Evolutionary conservation across 768 basidiomycete genomes (phyloP).

Genomic region (Phylloporus sp.): DNA sequence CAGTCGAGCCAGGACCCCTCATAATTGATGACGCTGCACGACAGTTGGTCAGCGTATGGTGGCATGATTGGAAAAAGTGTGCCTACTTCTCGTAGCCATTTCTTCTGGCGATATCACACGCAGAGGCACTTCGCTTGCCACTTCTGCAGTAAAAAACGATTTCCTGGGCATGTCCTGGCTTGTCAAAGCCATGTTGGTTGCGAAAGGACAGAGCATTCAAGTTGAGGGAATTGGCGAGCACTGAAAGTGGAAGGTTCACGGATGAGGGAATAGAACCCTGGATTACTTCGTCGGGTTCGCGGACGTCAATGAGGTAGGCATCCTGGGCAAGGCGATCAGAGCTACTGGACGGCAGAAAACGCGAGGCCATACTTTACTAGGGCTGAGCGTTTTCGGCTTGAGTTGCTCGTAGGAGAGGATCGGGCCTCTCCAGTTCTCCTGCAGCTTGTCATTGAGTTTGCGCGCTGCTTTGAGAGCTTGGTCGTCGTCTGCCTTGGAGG

Average conservation of each 20-base stretch:
- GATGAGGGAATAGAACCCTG: slow-evolving; percentile 92
- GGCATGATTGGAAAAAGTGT: neutral
- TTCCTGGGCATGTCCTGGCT: slow-evolving; percentile 67
- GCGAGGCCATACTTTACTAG: slow-evolving; percentile 48
- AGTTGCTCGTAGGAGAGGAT: slow-evolving; percentile 76
- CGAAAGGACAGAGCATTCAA: slow-evolving; percentile 54
- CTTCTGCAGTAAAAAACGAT: slow-evolving; percentile 90
- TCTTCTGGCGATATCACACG: slow-evolving; percentile 75
- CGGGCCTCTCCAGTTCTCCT: slow-evolving; percentile 74
- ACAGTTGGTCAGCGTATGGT: neutral
- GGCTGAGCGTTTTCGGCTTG: slow-evolving; percentile 74
- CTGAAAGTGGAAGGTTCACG: slow-evolving; percentile 83
- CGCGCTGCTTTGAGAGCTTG: slow-evolving; percentile 30
- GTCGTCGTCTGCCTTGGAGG: slow-evolving; percentile 24
- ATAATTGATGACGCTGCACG: slow-evolving; percentile 63
- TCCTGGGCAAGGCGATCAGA: slow-evolving; percentile 41
- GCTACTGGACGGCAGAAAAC: neutral
- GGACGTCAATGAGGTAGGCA: slow-evolving; percentile 80
- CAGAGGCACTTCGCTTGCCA: slow-evolving; percentile 77
- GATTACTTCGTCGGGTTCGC: slow-evolving; percentile 86
- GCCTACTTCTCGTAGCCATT: slow-evolving; percentile 80
- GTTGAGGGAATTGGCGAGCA: slow-evolving; percentile 64
- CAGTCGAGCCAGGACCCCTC: slow-evolving; percentile 89
- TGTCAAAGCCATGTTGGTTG: slow-evolving; percentile 66
- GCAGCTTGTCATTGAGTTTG: slow-evolving; percentile 36